Conservation (phyloP, 1,284 basidiomycete genomes). For the Cronartium ribicola region DNA sequence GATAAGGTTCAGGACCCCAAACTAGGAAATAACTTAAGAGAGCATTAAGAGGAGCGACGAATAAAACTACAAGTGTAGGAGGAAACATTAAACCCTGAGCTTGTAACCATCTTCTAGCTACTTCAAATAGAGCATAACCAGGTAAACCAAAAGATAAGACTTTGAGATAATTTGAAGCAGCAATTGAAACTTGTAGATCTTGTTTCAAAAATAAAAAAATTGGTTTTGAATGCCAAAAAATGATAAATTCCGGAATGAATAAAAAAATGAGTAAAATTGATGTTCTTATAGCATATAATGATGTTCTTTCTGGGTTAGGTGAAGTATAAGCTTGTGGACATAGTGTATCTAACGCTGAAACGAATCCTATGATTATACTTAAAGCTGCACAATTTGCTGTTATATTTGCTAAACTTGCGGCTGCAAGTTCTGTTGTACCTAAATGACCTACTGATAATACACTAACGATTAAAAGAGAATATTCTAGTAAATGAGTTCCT, state of each 20-base stretch:
- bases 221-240: slow-evolving; percentile 64
- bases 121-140: slow-evolving; percentile 63
- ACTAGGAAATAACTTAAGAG: slow-evolving; percentile 81
- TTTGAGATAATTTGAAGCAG: slow-evolving; percentile 71
- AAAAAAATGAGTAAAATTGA: slow-evolving; percentile 44
- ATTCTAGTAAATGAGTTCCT: slow-evolving; percentile 70
- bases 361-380: slow-evolving; percentile 25
- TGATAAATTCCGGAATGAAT: slow-evolving; percentile 45
- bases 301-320: not conserved
- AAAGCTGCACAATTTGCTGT: slow-evolving; percentile 18
- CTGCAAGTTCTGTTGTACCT: slow-evolving; percentile 66
- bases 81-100: slow-evolving; percentile 74
- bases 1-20: slow-evolving; percentile 71
- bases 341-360: slow-evolving; percentile 18
- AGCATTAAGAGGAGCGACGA: slow-evolving; percentile 81
- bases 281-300: slow-evolving; percentile 41
- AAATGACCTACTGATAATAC: slow-evolving; percentile 81
- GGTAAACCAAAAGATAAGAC: slow-evolving; percentile 78
- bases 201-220: slow-evolving; percentile 75
- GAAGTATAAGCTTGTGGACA: slow-evolving; percentile 56
- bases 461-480: slow-evolving; percentile 67
- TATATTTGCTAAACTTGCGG: slow-evolving; percentile 48
- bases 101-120: slow-evolving; percentile 73
- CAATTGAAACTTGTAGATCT: slow-evolving; percentile 74
- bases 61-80: slow-evolving; percentile 76